Conservation (phyloP, 805 yeast genomes). For the Groenewaldozyma tartarivorans region DNA sequence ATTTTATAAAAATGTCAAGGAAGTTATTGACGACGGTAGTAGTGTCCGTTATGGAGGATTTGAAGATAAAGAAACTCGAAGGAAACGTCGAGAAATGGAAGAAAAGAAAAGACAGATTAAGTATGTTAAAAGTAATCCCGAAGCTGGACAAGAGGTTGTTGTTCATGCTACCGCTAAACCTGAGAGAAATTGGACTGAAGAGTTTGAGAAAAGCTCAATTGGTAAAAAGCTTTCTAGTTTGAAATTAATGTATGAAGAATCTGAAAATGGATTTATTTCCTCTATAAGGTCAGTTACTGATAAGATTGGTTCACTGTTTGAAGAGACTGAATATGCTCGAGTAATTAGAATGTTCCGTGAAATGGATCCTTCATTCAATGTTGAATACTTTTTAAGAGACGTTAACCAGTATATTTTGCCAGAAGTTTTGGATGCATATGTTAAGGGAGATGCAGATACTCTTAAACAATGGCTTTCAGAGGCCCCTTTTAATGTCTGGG, state of each 20-base stretch:
- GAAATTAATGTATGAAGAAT: conserved; percentile 67
- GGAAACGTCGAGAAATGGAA: conserved; percentile 49
- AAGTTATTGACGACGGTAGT: conserved; percentile 87
- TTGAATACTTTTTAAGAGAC: conserved; percentile 69
- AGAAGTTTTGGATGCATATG: conserved; percentile 90
- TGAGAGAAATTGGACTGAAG: conserved; percentile 60
- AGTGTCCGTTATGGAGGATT: conserved; percentile 87
- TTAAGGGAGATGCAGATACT: conserved; percentile 76
- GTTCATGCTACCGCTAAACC: conserved; percentile 72
- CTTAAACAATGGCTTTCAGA: conserved; percentile 90
- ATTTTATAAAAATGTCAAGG: conserved; percentile 78
- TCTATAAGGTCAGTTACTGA: conserved; percentile 69
- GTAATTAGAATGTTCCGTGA: conserved; percentile 78
- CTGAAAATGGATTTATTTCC: conserved; percentile 84
- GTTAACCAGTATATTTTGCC: conserved; percentile 90
- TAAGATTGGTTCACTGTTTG: conserved; percentile 79
- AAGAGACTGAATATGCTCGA: conserved; percentile 92
- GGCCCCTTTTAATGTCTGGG: conserved; percentile 92
- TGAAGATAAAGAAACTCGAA: conserved; percentile 74
- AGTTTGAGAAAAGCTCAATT: conserved; percentile 55
- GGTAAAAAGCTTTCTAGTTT: conserved; percentile 56
- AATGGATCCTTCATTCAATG: conserved; percentile 82
- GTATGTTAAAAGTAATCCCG: conserved; percentile 58
- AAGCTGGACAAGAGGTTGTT: conserved; percentile 72
- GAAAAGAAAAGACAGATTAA: conserved; percentile 31